A percentile compares a stretch with the other conserved stretches of the same genome.
Evolutionary conservation across 2,329 filamentous ascomycete genomes (phyloP).

Genomic region (Aureobasidium sp.): DNA sequence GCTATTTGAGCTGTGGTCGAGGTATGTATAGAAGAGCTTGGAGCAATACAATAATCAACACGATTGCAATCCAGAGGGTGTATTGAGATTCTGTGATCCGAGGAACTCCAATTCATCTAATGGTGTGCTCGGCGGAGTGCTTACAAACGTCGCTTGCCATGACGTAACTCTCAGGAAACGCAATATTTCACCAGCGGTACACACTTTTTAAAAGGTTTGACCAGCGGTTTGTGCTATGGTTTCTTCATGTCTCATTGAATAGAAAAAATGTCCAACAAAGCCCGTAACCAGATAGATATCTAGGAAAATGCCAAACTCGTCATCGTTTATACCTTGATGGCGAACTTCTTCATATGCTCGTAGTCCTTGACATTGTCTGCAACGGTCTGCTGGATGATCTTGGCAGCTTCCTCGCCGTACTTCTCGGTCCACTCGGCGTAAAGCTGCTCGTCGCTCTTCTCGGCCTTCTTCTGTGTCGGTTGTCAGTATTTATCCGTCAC

Average conservation of each 20-base stretch:
- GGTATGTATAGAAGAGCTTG: background rate
- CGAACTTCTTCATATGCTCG: conserved; percentile 74
- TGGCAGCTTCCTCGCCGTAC: conserved; percentile 63
- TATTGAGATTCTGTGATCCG: background rate
- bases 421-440: conserved; percentile 65
- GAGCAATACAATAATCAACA: too few relatives aligned
- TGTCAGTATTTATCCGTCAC: conserved; percentile 9
- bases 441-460: conserved; percentile 56
- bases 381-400: conserved; percentile 61
- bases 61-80: background rate
- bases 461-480: conserved; percentile 46
- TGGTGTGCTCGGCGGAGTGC: background rate
- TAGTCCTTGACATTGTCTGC: conserved; percentile 66
- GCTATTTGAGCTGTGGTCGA: background rate
- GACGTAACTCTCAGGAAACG: background rate
- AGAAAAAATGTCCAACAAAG: background rate
- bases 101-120: background rate
- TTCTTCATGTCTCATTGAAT: background rate
- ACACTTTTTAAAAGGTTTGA: background rate
- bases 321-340: conserved; percentile 41
- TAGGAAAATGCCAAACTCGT: background rate
- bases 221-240: background rate
- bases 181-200: background rate
- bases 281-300: background rate
- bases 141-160: background rate